These are phyloP conservation scores for Lyophyllum atratum DNA, from an alignment of 768 basidiomycete species.

Conservation along the genomic window DNA sequence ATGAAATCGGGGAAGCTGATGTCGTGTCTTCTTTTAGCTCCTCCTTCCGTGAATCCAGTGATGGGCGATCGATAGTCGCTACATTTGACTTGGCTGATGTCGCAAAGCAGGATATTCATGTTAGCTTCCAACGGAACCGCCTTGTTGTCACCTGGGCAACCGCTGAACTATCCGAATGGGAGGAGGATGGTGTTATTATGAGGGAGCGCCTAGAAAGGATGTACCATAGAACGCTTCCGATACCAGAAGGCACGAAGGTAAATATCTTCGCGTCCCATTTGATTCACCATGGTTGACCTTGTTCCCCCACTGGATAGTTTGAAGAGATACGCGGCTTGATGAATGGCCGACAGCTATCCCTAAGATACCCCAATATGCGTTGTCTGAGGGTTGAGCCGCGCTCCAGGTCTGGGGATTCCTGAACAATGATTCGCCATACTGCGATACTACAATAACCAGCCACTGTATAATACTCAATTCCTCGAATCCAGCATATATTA, in stretches of 20 bases:
- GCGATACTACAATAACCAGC: constrained; percentile 6
- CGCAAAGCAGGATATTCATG: constrained; percentile 72
- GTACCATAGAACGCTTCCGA: constrained; percentile 66
- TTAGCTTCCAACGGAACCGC: constrained; percentile 66
- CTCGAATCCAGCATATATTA: background rate
- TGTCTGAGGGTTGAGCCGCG: constrained; percentile 45
- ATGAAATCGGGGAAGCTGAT: constrained; percentile 14
- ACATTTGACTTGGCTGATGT: constrained; percentile 73
- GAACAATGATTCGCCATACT: constrained; percentile 12
- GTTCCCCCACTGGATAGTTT: constrained; percentile 44
- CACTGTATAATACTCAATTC: constrained; percentile 4
- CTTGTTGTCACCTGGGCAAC: constrained; percentile 70
- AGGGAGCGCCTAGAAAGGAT: constrained; percentile 65
- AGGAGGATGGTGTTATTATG: constrained; percentile 60
- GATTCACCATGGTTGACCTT: background rate
- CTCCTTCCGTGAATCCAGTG: constrained; percentile 69
- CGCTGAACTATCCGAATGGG: constrained; percentile 58
- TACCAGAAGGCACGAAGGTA: constrained; percentile 75
- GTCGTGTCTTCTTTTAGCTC: constrained; percentile 43
- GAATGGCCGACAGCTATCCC: constrained; percentile 57
- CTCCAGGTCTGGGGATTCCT: constrained; percentile 44
- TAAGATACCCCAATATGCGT: constrained; percentile 69
- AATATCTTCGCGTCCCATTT: constrained; percentile 20
- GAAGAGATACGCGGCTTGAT: constrained; percentile 73
- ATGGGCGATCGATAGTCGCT: constrained; percentile 68